A percentile compares a stretch with the other conserved stretches of the same genome.
phyloP scores from a whole-genome alignment of 805 yeast genomes.

The Metschnikowia cubensis region DNA sequence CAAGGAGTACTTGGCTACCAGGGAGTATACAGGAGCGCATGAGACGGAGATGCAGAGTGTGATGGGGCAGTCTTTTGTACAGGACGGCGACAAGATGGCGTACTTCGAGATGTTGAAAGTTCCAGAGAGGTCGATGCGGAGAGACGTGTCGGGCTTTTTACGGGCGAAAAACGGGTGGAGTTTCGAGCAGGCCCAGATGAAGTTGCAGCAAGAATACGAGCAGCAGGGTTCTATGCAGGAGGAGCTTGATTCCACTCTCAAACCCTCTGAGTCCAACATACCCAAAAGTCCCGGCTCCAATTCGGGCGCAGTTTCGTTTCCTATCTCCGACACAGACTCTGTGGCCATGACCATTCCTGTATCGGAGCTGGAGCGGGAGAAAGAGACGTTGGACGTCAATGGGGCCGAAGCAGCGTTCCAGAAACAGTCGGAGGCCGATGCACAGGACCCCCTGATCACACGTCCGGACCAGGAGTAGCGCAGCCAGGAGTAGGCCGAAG shows the following conservation, averaged over 20 bases:
- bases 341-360: too few relatives aligned
- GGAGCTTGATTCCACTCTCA: too few relatives aligned
- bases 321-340: too few relatives aligned
- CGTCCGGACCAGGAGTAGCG: constrained; percentile 4
- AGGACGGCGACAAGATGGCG: neutral
- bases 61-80: neutral
- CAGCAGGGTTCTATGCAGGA: too few relatives aligned
- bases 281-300: too few relatives aligned
- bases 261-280: too few relatives aligned
- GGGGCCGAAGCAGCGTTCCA: neutral
- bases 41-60: constrained; percentile 17
- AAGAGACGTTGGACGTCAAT: too few relatives aligned
- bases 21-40: constrained; percentile 26
- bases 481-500: neutral
- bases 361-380: too few relatives aligned
- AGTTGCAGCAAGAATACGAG: neutral
- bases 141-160: neutral
- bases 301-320: too few relatives aligned
- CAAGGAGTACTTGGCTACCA: constrained; percentile 23
- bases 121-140: constrained; percentile 1
- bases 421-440: neutral
- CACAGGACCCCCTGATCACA: constrained; percentile 3
- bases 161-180: neutral
- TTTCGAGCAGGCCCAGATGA: neutral
- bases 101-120: neutral